phyloP scores from a whole-genome alignment of 2,329 filamentous ascomycete species.

The Tothia fuscella region DNA sequence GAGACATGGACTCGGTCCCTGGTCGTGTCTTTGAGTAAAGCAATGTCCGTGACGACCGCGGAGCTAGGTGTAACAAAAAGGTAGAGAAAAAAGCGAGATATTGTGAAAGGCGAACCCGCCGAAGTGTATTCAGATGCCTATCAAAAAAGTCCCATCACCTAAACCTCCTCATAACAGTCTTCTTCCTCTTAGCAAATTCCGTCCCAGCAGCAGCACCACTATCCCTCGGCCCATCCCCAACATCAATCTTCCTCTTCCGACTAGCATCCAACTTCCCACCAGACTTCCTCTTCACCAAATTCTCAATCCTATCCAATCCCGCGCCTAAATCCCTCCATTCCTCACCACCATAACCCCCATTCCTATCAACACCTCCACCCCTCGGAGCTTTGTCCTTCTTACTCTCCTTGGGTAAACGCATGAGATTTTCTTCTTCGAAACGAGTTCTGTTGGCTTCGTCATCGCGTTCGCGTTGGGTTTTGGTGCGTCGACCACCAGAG shows the following conservation, averaged over 20 bases:
- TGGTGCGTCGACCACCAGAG: slow-evolving; percentile 64
- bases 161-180: slow-evolving; percentile 21
- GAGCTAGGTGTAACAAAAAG: too few relatives aligned
- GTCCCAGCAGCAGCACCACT: slow-evolving; percentile 60
- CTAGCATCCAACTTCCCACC: slow-evolving; percentile 65
- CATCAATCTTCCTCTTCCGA: slow-evolving; percentile 61
- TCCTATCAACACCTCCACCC: slow-evolving; percentile 30
- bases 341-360: slow-evolving; percentile 65
- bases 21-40: too few relatives aligned
- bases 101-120: too few relatives aligned
- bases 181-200: slow-evolving; percentile 58
- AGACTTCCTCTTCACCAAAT: slow-evolving; percentile 61
- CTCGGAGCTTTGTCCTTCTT: slow-evolving; percentile 75
- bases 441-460: slow-evolving; percentile 66
- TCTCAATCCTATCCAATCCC: slow-evolving; percentile 75
- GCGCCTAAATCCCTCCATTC: slow-evolving; percentile 82
- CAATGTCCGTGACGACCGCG: too few relatives aligned
- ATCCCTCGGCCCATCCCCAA: slow-evolving; percentile 53
- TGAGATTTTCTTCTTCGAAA: slow-evolving; percentile 90
- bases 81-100: too few relatives aligned
- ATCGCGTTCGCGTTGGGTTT: slow-evolving; percentile 63
- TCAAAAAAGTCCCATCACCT: too few relatives aligned
- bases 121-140: too few relatives aligned
- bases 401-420: slow-evolving; percentile 70
- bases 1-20: too few relatives aligned